Base-by-base conservation (phyloP, 257 asterid species). In the Solanum bulbocastanum region DNA sequence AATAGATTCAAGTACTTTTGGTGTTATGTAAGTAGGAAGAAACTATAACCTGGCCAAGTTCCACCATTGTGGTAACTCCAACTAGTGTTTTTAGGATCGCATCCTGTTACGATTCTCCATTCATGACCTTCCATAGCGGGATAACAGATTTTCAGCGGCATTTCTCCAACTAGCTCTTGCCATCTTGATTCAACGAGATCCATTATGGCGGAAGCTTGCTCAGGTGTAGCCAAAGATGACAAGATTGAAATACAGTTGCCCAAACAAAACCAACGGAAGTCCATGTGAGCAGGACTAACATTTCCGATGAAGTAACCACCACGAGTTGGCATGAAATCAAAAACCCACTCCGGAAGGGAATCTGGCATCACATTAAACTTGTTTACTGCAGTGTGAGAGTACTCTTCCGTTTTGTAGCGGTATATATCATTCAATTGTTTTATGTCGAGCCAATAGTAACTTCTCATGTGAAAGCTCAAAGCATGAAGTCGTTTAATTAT, bases 51-150 rank as follows among this genome's bases (percentile, higher is more conserved):
- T 91, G 99, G 99, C 99, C 99, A 96, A 92, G 96, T 91, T 87
- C 99, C 99, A 68, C 98, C 98, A 36, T 96, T 96, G 87, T 96
- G 99, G 90, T 96, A 96, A 87, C 99, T 96, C 99, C 99, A 96
- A 90, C 93, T 84, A 16, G 97, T 96, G 85, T 96, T 96, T 91
- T 96, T 96, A 2, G 99, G 98, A 88, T 96, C 98, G 71, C 98
- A 96, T 15, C 99, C 99, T 0, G 99, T 96, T 4, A 95, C 97
- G 4, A 95, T 95, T 87, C 91, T 94, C 99, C 99, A 95, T 72
- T 96, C 99, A 72, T 96, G 99, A 87, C 78, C 93, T 87, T 96
- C 98, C 98, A 96, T 93, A 60, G 99, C 95, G 1, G 98, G 98
- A 86, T 95, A 95, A 72, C 95, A 92, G 66, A 96, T 95, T 90